Percentiles rank a stretch among this genome's conserved stretches.
Evolutionary conservation across 106 monocot species (phyloP).

Genomic region (Narthecium ossifragum): DNA sequence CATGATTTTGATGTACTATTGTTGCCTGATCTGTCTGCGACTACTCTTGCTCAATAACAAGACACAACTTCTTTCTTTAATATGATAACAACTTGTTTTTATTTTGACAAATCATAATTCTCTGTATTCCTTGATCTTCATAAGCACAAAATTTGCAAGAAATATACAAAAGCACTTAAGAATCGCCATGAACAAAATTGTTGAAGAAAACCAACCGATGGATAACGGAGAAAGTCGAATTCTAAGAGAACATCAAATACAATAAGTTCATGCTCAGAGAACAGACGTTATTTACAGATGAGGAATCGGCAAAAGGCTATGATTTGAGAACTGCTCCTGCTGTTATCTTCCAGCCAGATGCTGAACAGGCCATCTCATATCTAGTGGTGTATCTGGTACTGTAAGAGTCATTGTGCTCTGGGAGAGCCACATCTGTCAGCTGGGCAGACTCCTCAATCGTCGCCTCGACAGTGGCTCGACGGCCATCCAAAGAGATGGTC

Average conservation of each 20-base stretch:
- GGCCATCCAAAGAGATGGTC: constrained; percentile 73
- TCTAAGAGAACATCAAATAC: neutral
- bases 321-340: constrained; percentile 80
- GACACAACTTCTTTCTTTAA: neutral
- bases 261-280: neutral
- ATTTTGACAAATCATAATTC: neutral
- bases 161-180: no score
- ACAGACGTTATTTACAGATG: constrained; percentile 15
- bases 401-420: constrained; percentile 52
- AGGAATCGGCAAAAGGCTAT: neutral
- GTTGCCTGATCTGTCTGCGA: no score
- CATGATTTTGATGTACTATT: no score
- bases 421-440: constrained; percentile 32
- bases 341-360: constrained; percentile 79
- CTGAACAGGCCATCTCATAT: constrained; percentile 55
- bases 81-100: neutral
- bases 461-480: constrained; percentile 68
- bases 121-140: no score
- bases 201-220: no score
- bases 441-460: constrained; percentile 71
- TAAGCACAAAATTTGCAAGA: constrained; percentile 4
- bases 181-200: no score
- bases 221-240: neutral
- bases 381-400: constrained; percentile 52
- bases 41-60: neutral